Base-by-base conservation (phyloP, 1,139 yeast genomes). In the Pichia norvegensis region DNA sequence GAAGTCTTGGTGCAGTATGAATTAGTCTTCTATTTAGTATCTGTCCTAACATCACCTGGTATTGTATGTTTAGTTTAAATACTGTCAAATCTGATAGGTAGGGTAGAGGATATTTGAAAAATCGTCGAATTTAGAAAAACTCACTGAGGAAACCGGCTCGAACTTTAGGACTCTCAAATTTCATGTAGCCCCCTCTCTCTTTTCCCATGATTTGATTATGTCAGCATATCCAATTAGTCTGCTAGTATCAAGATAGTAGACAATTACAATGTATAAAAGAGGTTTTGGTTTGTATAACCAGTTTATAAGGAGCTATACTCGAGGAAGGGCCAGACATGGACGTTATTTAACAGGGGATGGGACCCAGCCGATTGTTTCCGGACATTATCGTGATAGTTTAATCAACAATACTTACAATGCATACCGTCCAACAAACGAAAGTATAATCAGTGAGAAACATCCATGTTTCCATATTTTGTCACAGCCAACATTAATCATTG, bases 401-500 rank as follows among this genome's bases (percentile, higher is more conserved):
- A 35, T 19, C 6, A 21, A 17, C 17, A 33, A 23, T 5, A 25
- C 37, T 6, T 41, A 27, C 20, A 38, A 38, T 6, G 33, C 35
- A 23, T 37, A 37, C 9, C 16, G 20, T 13, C 29, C 14, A 25
- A 40, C 43, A 1, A 13, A 19, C 17, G 39, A 42, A 7, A 38
- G 45, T 37, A 33, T 46, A 29, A 47, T 47, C 19, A 42, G 35
- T 17, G 43, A 39, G 16, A 20, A 23, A n/a, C 86, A 81, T 57
- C 79, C 81, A 0, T 69, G 45, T n/a, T 47, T 50, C 25, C 11
- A 22, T 2, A 39, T 47, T 11, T 33, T 51, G 16, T 44, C 48
- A 23, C 87, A 85, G 58, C 97, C 97, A 0, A 84, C 92, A 4
- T 64, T 92, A 33, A 88, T 90, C 1, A 78, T 92, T 44, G 96